These are phyloP conservation scores for Echeveria elegans DNA, from an alignment of 164 flowering plant genomes.

Conservation along the genomic window DNA sequence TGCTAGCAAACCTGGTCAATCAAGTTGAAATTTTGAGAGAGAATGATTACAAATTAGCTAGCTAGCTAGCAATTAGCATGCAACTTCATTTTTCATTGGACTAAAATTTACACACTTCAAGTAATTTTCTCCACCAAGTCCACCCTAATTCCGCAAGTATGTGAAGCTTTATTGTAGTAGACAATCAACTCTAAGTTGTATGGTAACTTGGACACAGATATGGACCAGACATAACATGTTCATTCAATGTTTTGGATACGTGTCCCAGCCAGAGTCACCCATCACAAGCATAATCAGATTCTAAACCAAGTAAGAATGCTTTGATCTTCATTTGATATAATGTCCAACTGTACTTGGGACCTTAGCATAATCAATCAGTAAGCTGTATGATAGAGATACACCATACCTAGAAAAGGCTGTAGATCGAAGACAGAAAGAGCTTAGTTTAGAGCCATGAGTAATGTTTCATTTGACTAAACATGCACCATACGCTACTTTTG, in stretches of 20 bases:
- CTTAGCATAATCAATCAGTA: neutral
- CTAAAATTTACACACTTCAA: too few relatives aligned
- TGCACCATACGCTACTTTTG: neutral
- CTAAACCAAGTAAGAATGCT: too few relatives aligned
- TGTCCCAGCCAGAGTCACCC: too few relatives aligned
- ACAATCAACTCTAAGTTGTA: too few relatives aligned
- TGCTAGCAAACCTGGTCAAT: neutral
- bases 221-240: neutral
- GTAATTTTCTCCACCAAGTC: too few relatives aligned
- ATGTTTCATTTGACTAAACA: neutral
- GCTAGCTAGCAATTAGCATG: neutral
- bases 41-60: neutral
- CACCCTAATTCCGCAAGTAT: too few relatives aligned
- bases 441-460: neutral
- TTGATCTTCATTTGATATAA: neutral
- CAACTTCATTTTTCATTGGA: neutral
- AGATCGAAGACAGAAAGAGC: conserved; percentile 3
- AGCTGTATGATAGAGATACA: too few relatives aligned
- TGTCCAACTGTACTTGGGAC: neutral
- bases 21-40: neutral
- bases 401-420: too few relatives aligned
- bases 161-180: too few relatives aligned
- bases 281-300: too few relatives aligned
- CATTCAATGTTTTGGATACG: neutral
- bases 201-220: too few relatives aligned